Evolutionary conservation across 495 filamentous ascomycete genomes (phyloP), one percentile per base, ranked within the genome.

Genomic region (Jackrogersella minutella): DNA sequence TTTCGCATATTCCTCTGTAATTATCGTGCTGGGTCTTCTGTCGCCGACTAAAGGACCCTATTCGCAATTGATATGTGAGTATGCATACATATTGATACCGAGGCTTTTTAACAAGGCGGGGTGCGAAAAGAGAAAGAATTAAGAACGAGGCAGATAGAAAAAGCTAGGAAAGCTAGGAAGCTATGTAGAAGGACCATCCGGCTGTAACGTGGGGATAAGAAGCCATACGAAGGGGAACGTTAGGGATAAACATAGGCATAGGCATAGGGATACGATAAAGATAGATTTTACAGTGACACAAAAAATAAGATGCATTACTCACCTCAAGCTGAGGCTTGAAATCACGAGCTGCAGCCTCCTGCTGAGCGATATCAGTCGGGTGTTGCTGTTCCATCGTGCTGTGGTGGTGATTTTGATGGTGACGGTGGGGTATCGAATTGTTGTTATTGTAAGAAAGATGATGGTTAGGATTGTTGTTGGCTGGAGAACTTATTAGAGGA

Each of bases 1-100:
- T 80, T 91, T 90, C 22, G 92, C 91, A 79, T 97, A 99, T 74
- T 97, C 93, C 64, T 88, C 82, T 3, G 91, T 89, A 69, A 99
- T 91, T 49, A 81, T 85, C 67, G 87, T 86, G 78, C 88, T 97
- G 9, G 90, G 86, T 69, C 86, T 88, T 68, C 90, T 91, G 34
- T 87, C 79, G 63, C 94, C 90, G 43, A 98, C 91, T 10, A 93
- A 81, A 31, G 91, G 90, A 49, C 91, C 93, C 94, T 97, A 73
- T 52, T 68, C 58, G 57, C 53, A 49, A 57, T 62, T 78, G 66
- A 76, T 14, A 50, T 60, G 54, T 69, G 28, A 69, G 66, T n/a
- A n/a, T n/a, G n/a, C n/a, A n/a, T n/a, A n/a, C 22, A 43, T 47
- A 43, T 47, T 30, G 26, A 30, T 30, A n/a, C n/a, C n/a, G n/a